Percentiles rank a stretch among this genome's conserved stretches.
Evolutionary conservation across 139 green algal genomes (phyloP).

Genomic region (Astrephomene gubernaculifera): DNA sequence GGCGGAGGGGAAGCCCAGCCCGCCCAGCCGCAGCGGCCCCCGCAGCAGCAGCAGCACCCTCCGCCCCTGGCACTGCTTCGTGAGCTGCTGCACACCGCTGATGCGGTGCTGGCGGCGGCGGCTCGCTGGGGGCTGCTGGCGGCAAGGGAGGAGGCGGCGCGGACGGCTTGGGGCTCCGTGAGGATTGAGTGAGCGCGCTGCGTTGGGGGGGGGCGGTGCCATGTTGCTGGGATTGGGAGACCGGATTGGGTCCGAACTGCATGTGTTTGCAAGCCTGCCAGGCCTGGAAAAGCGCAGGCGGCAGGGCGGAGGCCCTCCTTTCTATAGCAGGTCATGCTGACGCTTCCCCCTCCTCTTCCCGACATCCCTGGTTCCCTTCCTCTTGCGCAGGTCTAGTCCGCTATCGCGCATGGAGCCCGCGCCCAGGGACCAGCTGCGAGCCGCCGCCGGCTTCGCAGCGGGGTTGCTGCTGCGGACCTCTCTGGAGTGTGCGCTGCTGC

Average conservation of each 20-base stretch:
- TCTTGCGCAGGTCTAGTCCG: conserved; percentile 10
- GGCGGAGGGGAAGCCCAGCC: not conserved
- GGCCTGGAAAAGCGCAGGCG: too few species aligned
- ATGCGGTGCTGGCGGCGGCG: not conserved
- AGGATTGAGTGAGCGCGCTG: conserved; percentile 25
- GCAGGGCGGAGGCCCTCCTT: too few species aligned
- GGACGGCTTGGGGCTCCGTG: not conserved
- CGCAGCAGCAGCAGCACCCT: not conserved
- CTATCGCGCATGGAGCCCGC: conserved; percentile 25
- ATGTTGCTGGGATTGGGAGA: too few species aligned
- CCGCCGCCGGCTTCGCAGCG: not conserved
- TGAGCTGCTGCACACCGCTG: not conserved
- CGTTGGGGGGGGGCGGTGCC: not conserved
- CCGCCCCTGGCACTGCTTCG: not conserved
- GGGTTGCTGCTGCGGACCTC: conserved; percentile 16
- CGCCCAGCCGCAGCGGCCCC: conserved; percentile 5
- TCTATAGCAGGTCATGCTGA: too few species aligned
- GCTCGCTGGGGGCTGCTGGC: not conserved
- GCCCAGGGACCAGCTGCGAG: not conserved
- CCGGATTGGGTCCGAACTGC: too few species aligned
- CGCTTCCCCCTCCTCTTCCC: too few species aligned
- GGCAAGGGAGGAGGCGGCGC: not conserved
- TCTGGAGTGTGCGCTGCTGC: conserved; percentile 1
- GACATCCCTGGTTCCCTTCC: too few species aligned
- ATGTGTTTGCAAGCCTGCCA: too few species aligned